phyloP scores from a whole-genome alignment of 2,329 filamentous ascomycete genomes.

The Neonectria magnoliae region DNA sequence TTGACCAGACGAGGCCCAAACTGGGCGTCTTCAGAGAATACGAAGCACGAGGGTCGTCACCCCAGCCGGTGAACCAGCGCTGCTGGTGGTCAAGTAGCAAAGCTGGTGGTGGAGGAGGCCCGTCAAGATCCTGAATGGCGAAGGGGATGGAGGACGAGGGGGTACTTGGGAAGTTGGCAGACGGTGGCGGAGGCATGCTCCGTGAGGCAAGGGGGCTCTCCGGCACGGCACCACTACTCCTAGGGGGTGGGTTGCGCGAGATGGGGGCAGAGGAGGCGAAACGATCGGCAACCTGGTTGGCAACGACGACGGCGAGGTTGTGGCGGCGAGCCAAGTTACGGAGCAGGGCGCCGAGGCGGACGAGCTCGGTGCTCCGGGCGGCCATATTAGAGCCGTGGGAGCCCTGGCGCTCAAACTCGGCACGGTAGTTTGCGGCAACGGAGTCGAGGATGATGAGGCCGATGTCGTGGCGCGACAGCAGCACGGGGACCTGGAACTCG shows the following conservation, averaged over 20 bases:
- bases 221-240: conserved; percentile 44
- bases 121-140: conserved; percentile 41
- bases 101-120: conserved; percentile 56
- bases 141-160: conserved; percentile 55
- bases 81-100: conserved; percentile 89
- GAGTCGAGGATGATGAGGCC: conserved; percentile 90
- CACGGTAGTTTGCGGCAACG: conserved; percentile 94
- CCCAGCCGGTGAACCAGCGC: conserved; percentile 95
- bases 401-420: conserved; percentile 78
- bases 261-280: conserved; percentile 59
- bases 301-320: conserved; percentile 85
- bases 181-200: conserved; percentile 48
- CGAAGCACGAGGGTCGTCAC: conserved; percentile 68
- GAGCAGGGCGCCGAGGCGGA: conserved; percentile 79
- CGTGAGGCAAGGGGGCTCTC: conserved; percentile 63
- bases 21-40: conserved; percentile 80
- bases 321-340: conserved; percentile 79
- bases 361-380: conserved; percentile 78
- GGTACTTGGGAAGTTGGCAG: conserved; percentile 45
- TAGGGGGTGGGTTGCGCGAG: conserved; percentile 35
- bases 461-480: conserved; percentile 77
- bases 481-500: conserved; percentile 89
- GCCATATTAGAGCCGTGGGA: conserved; percentile 70
- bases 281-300: conserved; percentile 94
- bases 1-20: conserved; percentile 89